Base-by-base conservation (phyloP, 139 green algal species). In the Chlamydomonas sp. region DNA sequence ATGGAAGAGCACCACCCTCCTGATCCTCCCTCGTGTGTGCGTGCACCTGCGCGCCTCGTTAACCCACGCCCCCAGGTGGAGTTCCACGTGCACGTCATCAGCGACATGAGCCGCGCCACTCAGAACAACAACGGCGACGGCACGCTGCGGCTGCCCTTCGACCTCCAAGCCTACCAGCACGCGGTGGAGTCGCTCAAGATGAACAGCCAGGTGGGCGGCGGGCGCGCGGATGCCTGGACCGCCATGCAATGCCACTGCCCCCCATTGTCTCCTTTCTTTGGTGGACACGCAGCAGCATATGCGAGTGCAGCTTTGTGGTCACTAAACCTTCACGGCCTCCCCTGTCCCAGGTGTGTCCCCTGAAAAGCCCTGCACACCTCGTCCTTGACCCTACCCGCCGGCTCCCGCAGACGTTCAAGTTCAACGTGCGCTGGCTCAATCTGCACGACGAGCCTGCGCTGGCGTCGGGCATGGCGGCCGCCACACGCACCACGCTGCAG, bases 361-460 rank as follows among this genome's bases (percentile, higher is more conserved):
- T 49, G 31, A 49, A 49, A 49, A 49, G 31, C 31, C 31, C 31
- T 49, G 31, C 31, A 49, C 31, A 49, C 31, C 31, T 49, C 66
- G 58, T 62, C 16, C 18, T 5, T 86, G 1, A 3, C 9, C 2
- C 66, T 63, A 4, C 85, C 89, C 18, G 63, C 80, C 14, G 68
- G 85, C 58, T 59, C 83, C 4, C 75, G 77, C 92, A 95, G 76
- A 3, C 58, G 2, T 94, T 94, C 72, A 73, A 80, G 14, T 93
- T 91, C 82, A 69, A 57, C 57, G 76, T 89, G 31, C 20, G 57
- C 63, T 57, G 60, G 5, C 71, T 93, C 0, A 81, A 90, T 58
- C 79, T 95, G 81, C 76, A 78, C 20, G 91, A 94, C 60, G 90
- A 94, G 66, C 90, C 90, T 0, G 57, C 81, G 1, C 85, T 95